Base-by-base conservation (phyloP, 1,284 basidiomycete species). In the Leccinum subspadiceum region DNA sequence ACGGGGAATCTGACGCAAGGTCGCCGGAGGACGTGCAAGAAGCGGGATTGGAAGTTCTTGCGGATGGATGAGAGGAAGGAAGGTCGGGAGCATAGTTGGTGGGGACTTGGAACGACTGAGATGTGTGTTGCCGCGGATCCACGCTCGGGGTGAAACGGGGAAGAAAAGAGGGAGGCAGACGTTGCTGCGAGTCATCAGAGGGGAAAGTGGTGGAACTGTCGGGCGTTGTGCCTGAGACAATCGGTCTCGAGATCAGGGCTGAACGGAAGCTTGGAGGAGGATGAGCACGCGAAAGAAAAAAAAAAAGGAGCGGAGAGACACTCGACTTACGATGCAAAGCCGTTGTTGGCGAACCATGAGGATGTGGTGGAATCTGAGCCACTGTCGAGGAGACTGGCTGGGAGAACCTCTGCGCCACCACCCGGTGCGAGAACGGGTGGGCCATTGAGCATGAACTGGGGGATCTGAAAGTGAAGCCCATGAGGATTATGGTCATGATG, bases 391-490 rank as follows among this genome's bases (percentile, higher is more conserved):
- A 83, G 72, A 41, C 80, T 77, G 6, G 77, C 75, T 1, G 84
- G 81, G 15, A 89, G 68, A 9, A 87, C 83, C 70, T 90, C 89
- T 10, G 84, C 87, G 51, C 89, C 87, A 37, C 88, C 87, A n/a
- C 86, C 87, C 4, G 80, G 82, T 2, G 85, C 85, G 26, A 90
- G 78, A 7, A 81, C 79, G 12, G 86, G 84, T 0, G 80, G 76
- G 4, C 80, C 79, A 57, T 74, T 73, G 64, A 84, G 75, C 71
- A 90, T 80, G 68, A 86, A 90, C 17, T 80, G 76, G 5, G 88
- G 87, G 52, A 90, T 76, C 69, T 87, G 85, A 62, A 90, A 81
- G 58, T 83, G 80, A 54, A 87, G 70, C 7, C 48, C 48, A 60
- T 74, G 69, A 13, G 75, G 62, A 54, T 70, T 66, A 46, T 68